Conservation (phyloP, 176 grass and related monocot genomes). For the Oryza australiensis region DNA sequence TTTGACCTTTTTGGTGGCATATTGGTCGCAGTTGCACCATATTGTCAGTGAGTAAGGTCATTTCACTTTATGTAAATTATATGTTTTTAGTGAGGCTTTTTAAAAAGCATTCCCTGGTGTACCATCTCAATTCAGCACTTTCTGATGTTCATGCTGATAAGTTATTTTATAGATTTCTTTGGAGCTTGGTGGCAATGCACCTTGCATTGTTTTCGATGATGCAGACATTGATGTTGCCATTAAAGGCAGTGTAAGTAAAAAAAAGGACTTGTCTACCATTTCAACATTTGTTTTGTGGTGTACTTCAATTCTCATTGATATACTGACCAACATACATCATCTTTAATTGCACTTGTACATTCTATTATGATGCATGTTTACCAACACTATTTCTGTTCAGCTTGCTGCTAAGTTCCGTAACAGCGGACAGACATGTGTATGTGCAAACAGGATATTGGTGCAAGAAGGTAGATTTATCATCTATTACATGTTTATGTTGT, state of each 20-base stretch:
- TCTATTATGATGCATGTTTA: conserved; percentile 24
- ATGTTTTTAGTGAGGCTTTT: neutral
- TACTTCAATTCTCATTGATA: conserved; percentile 3
- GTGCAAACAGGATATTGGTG: conserved; percentile 96
- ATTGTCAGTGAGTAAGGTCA: neutral
- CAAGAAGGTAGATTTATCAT: conserved; percentile 74
- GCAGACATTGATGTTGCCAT: conserved; percentile 94
- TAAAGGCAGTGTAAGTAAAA: conserved; percentile 79
- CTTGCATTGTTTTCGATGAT: conserved; percentile 98
- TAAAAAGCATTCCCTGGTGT: neutral
- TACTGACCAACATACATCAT: conserved; percentile 17
- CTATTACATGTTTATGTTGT: conserved; percentile 27
- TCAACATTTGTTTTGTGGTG: neutral
- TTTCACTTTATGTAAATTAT: neutral
- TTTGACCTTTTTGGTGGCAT: conserved; percentile 12
- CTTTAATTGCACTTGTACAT: neutral
- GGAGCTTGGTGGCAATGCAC: conserved; percentile 99
- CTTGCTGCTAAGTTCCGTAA: conserved; percentile 98
- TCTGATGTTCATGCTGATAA: conserved; percentile 30
- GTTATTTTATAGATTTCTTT: conserved; percentile 72
- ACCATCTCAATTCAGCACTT: neutral
- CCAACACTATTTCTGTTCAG: conserved; percentile 45
- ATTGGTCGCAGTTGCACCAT: neutral
- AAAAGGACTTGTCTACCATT: conserved; percentile 17
- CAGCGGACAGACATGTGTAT: conserved; percentile 95